A percentile compares a stretch with the other conserved stretches of the same genome.
These are phyloP conservation scores for Fusarium graminum DNA, from an alignment of 2,329 filamentous ascomycete genomes.

Conservation along the genomic window DNA sequence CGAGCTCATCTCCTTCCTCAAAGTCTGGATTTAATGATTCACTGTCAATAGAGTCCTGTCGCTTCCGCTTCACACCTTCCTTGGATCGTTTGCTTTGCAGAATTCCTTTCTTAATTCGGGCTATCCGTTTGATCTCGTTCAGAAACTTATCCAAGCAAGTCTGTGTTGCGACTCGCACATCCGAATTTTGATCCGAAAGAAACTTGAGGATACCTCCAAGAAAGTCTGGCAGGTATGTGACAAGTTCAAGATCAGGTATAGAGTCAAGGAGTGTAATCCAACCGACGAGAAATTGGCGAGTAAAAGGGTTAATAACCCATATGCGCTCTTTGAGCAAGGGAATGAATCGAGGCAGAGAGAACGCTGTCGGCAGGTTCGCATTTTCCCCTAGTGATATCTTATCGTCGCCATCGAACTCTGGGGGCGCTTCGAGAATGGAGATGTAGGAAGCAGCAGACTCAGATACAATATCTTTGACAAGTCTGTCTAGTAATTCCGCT, in stretches of 20 bases:
- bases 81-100: conserved; percentile 83
- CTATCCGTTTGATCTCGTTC: conserved; percentile 93
- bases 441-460: conserved; percentile 96
- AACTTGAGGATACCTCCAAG: conserved; percentile 91
- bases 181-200: conserved; percentile 88
- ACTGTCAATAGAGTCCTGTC: conserved; percentile 76
- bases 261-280: conserved; percentile 97
- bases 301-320: conserved; percentile 93
- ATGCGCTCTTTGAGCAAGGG: conserved; percentile 95
- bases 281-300: conserved; percentile 91
- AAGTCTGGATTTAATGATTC: conserved; percentile 69
- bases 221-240: conserved; percentile 92
- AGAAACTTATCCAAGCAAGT: conserved; percentile 90
- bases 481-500: conserved; percentile 90
- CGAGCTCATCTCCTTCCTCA: conserved; percentile 72
- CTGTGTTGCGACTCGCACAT: conserved; percentile 96
- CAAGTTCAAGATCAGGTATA: conserved; percentile 95
- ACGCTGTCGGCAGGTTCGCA: conserved; percentile 79
- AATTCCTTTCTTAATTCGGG: conserved; percentile 91
- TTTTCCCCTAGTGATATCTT: conserved; percentile 60
- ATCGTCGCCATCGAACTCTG: conserved; percentile 61
- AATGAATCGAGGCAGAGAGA: conserved; percentile 91
- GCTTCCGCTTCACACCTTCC: conserved; percentile 76
- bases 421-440: conserved; percentile 79
- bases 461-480: conserved; percentile 96